Evolutionary conservation across 164 flowering plant species (phyloP), one percentile per base, ranked within the genome.

Genomic region (Protea cynaroides): DNA sequence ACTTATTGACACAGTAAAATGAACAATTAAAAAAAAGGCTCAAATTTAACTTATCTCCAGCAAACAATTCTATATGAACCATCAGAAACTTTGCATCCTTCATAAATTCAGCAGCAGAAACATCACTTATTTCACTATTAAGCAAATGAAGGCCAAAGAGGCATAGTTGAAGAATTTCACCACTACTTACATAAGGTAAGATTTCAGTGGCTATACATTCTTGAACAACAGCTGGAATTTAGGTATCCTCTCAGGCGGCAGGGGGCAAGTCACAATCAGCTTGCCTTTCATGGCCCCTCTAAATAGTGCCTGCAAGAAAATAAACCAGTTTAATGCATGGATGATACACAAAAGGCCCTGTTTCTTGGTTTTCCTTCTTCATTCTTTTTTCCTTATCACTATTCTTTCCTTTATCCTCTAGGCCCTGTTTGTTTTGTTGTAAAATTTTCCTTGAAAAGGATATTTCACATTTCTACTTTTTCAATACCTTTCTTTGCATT

Each of bases 281-380:
- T 90, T 90, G 21, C 96, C 96, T 68, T 87, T 87, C 90, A 87
- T 90, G 34, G 96, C 96, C 21, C 90, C 96, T 75, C 94, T 82
- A 69, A 62, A 90, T 72, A 90, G 84, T 37, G 86, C 88, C 93
- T 87, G 82, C 74, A 75, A 55, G 11, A 64, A 37, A 37, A 57
- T 25, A 34, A 44, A 64, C 13, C 52, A 21, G 40, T 1, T 55
- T 64, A 51, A 64, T 22, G 53, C 52, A 43, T 38, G 37, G 34
- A 29, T 11, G 19, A 12, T 47, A 47, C 52, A 46, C 50, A n/a
- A n/a, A n/a, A n/a, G n/a, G n/a, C n/a, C n/a, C n/a, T n/a, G n/a
- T n/a, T n/a, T n/a, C n/a, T n/a, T n/a, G n/a, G n/a, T n/a, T n/a
- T n/a, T n/a, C n/a, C n/a, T n/a, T n/a, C n/a, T n/a, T n/a, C n/a